Percentiles rank a stretch among this genome's conserved stretches.
Evolutionary conservation across 2,329 filamentous ascomycete genomes (phyloP).

Genomic region (Pseudophaeomoniella oleicola): DNA sequence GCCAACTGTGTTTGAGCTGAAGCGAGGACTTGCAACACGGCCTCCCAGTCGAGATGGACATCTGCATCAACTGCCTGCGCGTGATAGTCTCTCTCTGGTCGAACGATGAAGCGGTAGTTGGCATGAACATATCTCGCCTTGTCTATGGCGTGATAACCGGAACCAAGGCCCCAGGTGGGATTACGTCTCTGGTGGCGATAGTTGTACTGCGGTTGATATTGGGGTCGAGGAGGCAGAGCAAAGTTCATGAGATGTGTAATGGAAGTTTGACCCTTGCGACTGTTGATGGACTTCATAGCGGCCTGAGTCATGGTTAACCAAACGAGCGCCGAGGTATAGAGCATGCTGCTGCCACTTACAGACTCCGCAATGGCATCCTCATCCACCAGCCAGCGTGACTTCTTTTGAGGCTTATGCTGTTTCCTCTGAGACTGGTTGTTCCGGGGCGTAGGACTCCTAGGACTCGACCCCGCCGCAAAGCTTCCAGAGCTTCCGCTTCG

Average conservation of each 20-base stretch:
- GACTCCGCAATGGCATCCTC: constrained; percentile 80
- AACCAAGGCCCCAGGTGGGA: constrained; percentile 71
- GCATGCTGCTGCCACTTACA: constrained; percentile 31
- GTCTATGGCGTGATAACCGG: constrained; percentile 77
- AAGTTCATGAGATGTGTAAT: constrained; percentile 97
- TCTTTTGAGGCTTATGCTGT: constrained; percentile 71
- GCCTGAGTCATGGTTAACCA: constrained; percentile 22
- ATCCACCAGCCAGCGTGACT: constrained; percentile 57
- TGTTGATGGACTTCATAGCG: constrained; percentile 49
- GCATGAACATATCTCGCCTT: constrained; percentile 89
- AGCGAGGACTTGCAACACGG: constrained; percentile 80
- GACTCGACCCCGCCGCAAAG: constrained; percentile 22
- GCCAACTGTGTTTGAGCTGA: constrained; percentile 78
- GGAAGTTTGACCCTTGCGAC: constrained; percentile 82
- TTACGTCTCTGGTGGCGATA: constrained; percentile 51
- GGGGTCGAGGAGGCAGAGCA: constrained; percentile 59
- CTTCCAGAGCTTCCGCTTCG: constrained; percentile 25
- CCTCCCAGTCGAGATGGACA: constrained; percentile 76
- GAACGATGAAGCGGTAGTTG: constrained; percentile 94
- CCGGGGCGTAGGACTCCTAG: constrained; percentile 32
- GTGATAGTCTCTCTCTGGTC: constrained; percentile 64
- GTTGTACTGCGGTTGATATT: constrained; percentile 36
- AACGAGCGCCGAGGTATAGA: background rate
- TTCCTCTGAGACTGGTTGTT: constrained; percentile 64
- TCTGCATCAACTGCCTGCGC: constrained; percentile 76